Conservation (phyloP, 441 rosid genomes). For the Aleurites moluccanus region DNA sequence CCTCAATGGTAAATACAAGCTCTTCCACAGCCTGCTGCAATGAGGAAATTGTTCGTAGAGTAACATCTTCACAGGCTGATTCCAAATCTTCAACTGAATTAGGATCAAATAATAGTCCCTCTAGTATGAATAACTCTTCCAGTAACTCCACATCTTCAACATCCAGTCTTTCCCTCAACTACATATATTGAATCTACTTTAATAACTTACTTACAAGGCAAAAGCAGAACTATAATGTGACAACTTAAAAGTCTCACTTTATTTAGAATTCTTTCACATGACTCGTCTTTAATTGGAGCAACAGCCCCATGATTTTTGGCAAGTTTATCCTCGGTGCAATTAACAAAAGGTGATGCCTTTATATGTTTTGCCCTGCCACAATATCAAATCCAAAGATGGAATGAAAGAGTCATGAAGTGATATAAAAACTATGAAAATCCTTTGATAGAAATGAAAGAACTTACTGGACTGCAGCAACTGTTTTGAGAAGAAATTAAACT, state of each 20-base stretch:
- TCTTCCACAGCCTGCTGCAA: constrained; percentile 57
- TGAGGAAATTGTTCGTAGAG: constrained; percentile 41
- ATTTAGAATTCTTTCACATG: constrained; percentile 44
- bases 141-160: constrained; percentile 60
- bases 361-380: constrained; percentile 80
- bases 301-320: constrained; percentile 33
- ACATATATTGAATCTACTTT: constrained; percentile 16
- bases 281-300: constrained; percentile 42
- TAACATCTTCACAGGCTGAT: constrained; percentile 42
- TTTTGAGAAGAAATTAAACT: background rate
- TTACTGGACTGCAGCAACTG: background rate
- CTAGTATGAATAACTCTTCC: constrained; percentile 58
- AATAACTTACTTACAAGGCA: constrained; percentile 11
- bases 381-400: constrained; percentile 14
- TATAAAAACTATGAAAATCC: background rate
- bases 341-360: constrained; percentile 55
- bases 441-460: background rate
- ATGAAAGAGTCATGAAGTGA: background rate
- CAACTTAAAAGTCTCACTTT: constrained; percentile 41
- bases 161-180: constrained; percentile 62
- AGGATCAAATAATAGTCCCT: constrained; percentile 47
- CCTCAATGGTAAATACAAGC: constrained; percentile 40
- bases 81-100: constrained; percentile 50
- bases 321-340: constrained; percentile 39
- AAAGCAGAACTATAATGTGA: constrained; percentile 5